Percentiles rank a stretch among this genome's conserved stretches.
phyloP scores from a whole-genome alignment of 306 rosid species.

The Ammopiptanthus mongolicus region DNA sequence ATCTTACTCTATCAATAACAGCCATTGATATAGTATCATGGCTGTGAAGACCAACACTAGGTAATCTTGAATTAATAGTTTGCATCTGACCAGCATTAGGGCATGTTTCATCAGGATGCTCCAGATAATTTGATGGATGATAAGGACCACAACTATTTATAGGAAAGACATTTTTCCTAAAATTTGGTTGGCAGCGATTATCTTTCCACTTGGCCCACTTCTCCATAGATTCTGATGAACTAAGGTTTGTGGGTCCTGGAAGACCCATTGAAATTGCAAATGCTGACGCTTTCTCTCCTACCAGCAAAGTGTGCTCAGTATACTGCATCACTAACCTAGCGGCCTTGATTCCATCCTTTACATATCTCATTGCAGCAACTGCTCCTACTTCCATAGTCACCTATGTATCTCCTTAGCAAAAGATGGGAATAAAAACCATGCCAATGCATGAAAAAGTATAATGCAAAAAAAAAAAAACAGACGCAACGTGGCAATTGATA shows the following conservation, averaged over 20 bases:
- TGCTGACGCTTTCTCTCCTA: slow-evolving; percentile 80
- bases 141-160: slow-evolving; percentile 71
- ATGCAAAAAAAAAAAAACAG: not conserved
- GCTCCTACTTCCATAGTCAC: slow-evolving; percentile 98
- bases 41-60: slow-evolving; percentile 55
- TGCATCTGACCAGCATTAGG: slow-evolving; percentile 21
- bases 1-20: slow-evolving; percentile 72
- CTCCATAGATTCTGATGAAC: slow-evolving; percentile 65
- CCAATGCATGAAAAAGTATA: not conserved
- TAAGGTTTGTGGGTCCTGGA: slow-evolving; percentile 81
- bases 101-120: slow-evolving; percentile 34
- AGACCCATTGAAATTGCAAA: slow-evolving; percentile 95
- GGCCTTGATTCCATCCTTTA: slow-evolving; percentile 86
- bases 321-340: slow-evolving; percentile 83
- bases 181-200: slow-evolving; percentile 80
- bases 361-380: slow-evolving; percentile 88
- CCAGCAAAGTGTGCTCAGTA: slow-evolving; percentile 79
- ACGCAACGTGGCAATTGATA: slow-evolving; percentile 2
- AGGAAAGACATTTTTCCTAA: slow-evolving; percentile 69
- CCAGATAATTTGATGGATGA: slow-evolving; percentile 32
- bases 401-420: slow-evolving; percentile 64
- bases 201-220: slow-evolving; percentile 80
- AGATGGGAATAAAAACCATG: slow-evolving; percentile 31
- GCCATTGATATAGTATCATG: slow-evolving; percentile 97
- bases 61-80: slow-evolving; percentile 28